phyloP scores from a whole-genome alignment of 768 basidiomycete species.

The Leccinum disarticulatum region DNA sequence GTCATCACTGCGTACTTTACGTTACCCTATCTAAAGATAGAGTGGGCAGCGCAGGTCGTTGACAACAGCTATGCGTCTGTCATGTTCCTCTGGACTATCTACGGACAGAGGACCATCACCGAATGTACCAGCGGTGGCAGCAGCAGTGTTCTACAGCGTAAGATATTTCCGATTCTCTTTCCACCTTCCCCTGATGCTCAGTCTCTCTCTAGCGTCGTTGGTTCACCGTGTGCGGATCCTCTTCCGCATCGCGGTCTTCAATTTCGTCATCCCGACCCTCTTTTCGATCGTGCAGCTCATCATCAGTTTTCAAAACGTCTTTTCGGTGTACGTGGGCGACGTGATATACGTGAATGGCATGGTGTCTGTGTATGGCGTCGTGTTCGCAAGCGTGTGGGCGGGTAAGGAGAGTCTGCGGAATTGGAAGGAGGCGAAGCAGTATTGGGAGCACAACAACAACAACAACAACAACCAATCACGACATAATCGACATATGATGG shows the following conservation, averaged over 20 bases:
- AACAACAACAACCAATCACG: not conserved
- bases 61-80: slow-evolving; percentile 33
- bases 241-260: slow-evolving; percentile 28
- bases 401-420: not conserved
- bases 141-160: not conserved
- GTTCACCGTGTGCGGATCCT: slow-evolving; percentile 15
- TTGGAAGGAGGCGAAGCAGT: not conserved
- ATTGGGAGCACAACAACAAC: not conserved
- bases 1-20: slow-evolving; percentile 15
- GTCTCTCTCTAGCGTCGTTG: not conserved
- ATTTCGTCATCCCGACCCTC: slow-evolving; percentile 25
- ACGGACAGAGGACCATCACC: not conserved
- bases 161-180: no score
- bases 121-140: not conserved
- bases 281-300: slow-evolving; percentile 9
- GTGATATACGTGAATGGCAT: slow-evolving; percentile 3
- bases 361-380: slow-evolving; percentile 5
- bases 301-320: not conserved
- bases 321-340: not conserved
- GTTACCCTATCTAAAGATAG: slow-evolving; percentile 31
- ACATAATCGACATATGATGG: not conserved
- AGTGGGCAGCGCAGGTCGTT: slow-evolving; percentile 28
- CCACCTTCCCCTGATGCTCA: no score
- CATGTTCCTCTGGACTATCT: slow-evolving; percentile 26
- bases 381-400: slow-evolving; percentile 10